Conservation (phyloP, 148 eudicot species). For the Cornus controversa region DNA sequence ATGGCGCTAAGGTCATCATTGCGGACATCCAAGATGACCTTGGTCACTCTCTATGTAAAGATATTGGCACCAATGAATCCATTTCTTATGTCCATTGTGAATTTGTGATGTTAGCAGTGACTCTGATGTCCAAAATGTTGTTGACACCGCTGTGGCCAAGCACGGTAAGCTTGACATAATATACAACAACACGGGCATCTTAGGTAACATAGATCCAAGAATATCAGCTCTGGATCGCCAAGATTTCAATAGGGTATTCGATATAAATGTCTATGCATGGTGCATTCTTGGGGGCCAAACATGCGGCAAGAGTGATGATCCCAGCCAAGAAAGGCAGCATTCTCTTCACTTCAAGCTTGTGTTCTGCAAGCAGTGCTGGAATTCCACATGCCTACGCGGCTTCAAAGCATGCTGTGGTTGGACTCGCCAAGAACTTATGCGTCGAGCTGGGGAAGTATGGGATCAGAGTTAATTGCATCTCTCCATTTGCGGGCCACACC, state of each 20-base stretch:
- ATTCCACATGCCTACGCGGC: not conserved
- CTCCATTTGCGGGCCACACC: slow-evolving; percentile 29
- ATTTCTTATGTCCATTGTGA: slow-evolving; percentile 25
- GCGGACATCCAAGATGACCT: slow-evolving; percentile 22
- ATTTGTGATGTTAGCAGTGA: slow-evolving; percentile 24
- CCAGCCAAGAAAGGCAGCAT: slow-evolving; percentile 25
- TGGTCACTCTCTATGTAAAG: not conserved
- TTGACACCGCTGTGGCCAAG: slow-evolving; percentile 17
- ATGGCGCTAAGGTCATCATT: slow-evolving; percentile 30
- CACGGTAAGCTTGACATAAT: slow-evolving; percentile 32
- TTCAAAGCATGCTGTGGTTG: slow-evolving; percentile 17
- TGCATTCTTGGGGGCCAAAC: slow-evolving; percentile 18
- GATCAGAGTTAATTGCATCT: slow-evolving; percentile 42
- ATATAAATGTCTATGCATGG: slow-evolving; percentile 17
- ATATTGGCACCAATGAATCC: not conserved
- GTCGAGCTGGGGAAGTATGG: slow-evolving; percentile 43
- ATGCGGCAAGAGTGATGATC: slow-evolving; percentile 28
- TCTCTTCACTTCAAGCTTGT: slow-evolving; percentile 16
- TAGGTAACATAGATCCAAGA: slow-evolving; percentile 3
- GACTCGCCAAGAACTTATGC: slow-evolving; percentile 17
- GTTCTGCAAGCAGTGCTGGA: not conserved
- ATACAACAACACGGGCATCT: slow-evolving; percentile 34
- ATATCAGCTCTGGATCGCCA: not conserved
- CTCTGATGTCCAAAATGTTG: slow-evolving; percentile 8
- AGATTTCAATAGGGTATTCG: slow-evolving; percentile 20